phyloP scores from a whole-genome alignment of 2,329 filamentous ascomycete species.

The Fusarium phyllophilum region DNA sequence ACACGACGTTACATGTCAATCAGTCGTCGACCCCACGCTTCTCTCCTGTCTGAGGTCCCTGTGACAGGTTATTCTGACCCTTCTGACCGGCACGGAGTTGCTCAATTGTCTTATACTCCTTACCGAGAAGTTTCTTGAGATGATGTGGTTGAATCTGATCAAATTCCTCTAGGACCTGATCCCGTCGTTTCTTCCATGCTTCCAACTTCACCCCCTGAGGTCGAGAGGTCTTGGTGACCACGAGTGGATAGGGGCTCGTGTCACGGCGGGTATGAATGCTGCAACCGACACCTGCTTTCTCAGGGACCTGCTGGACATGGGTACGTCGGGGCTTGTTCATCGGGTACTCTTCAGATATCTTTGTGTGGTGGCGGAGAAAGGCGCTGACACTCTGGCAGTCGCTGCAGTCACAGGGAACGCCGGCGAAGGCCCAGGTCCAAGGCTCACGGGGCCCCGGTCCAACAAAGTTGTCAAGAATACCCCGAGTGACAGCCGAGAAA shows the following conservation, averaged over 20 bases:
- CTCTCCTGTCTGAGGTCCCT: background rate
- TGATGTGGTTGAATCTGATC: background rate
- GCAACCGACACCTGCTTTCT: constrained; percentile 28
- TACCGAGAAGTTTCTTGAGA: constrained; percentile 11
- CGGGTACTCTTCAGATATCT: constrained; percentile 11
- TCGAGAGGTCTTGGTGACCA: constrained; percentile 41
- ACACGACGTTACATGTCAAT: background rate
- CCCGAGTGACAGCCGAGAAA: constrained; percentile 35
- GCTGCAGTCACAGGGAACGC: constrained; percentile 34
- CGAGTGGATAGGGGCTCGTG: constrained; percentile 21
- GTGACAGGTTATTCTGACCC: background rate
- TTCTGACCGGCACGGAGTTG: background rate
- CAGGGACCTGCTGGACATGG: constrained; percentile 38
- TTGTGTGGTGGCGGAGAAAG: constrained; percentile 38
- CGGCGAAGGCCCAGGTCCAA: background rate
- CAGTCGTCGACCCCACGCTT: constrained; percentile 8
- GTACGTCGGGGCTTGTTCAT: constrained; percentile 26
- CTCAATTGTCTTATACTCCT: background rate
- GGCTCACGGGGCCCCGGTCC: constrained; percentile 17
- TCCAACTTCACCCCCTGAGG: background rate
- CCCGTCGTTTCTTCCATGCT: background rate
- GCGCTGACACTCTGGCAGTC: constrained; percentile 42
- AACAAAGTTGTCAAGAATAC: constrained; percentile 40
- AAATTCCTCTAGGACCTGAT: background rate
- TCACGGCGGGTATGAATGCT: constrained; percentile 26